Percentiles rank a stretch among this genome's conserved stretches.
phyloP scores from a whole-genome alignment of 1,139 yeast genomes.

The Blastobotrys serpentis region DNA sequence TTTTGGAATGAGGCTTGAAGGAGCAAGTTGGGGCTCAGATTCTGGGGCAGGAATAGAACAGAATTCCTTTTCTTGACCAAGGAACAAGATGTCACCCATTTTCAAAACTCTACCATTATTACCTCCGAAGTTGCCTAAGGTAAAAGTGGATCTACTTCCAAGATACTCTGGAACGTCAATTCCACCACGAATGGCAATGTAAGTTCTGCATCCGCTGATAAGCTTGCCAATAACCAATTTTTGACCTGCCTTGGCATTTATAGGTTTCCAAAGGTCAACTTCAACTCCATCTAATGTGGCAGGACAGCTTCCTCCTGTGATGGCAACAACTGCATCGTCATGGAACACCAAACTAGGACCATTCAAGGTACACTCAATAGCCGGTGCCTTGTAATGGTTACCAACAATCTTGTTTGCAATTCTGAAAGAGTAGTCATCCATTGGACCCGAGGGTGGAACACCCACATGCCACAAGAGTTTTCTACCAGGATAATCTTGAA shows the following conservation, averaged over 20 bases:
- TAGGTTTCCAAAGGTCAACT: slow-evolving; percentile 69
- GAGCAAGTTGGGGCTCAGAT: slow-evolving; percentile 58
- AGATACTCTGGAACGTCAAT: slow-evolving; percentile 90
- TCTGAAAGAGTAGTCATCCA: slow-evolving; percentile 90
- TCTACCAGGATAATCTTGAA: slow-evolving; percentile 96
- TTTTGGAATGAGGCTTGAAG: slow-evolving; percentile 57
- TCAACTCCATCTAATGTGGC: slow-evolving; percentile 62
- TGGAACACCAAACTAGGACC: slow-evolving; percentile 90
- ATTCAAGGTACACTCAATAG: slow-evolving; percentile 79
- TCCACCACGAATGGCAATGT: slow-evolving; percentile 88
- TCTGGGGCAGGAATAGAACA: slow-evolving; percentile 72
- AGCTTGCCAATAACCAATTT: slow-evolving; percentile 78
- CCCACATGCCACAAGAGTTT: slow-evolving; percentile 84
- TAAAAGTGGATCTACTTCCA: slow-evolving; percentile 96
- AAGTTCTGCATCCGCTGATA: slow-evolving; percentile 79
- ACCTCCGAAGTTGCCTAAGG: slow-evolving; percentile 92
- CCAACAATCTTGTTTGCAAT: slow-evolving; percentile 89
- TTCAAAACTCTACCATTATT: slow-evolving; percentile 88
- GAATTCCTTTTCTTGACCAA: slow-evolving; percentile 68
- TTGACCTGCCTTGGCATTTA: slow-evolving; percentile 69
- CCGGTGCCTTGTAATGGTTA: slow-evolving; percentile 76
- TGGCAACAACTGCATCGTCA: slow-evolving; percentile 68
- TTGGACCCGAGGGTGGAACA: slow-evolving; percentile 98
- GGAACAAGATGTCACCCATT: slow-evolving; percentile 85
- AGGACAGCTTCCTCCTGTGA: slow-evolving; percentile 79